Evolutionary conservation across 139 green algal genomes (phyloP).

Genomic region (Diplosphaera chodatii): DNA sequence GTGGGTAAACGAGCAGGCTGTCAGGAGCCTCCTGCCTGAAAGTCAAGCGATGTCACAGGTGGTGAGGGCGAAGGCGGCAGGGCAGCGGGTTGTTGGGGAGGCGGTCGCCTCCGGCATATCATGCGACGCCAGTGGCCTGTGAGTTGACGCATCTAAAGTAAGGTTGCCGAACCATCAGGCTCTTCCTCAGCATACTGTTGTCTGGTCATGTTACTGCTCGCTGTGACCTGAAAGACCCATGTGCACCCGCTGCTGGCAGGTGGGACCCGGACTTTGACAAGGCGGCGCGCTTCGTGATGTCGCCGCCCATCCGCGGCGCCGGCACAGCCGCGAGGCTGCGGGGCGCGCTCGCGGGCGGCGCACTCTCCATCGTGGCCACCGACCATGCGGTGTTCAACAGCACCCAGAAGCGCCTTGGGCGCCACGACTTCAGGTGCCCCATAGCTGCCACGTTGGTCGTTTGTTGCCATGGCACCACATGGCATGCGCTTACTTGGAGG

Average conservation of each 20-base stretch:
- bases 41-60: too few relatives aligned
- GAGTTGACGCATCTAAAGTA: neutral
- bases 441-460: neutral
- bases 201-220: too few relatives aligned
- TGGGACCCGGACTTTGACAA: slow-evolving; percentile 17
- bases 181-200: too few relatives aligned
- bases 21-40: too few relatives aligned
- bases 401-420: slow-evolving; percentile 80
- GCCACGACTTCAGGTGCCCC: slow-evolving; percentile 84
- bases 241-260: neutral
- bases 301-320: slow-evolving; percentile 72
- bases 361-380: slow-evolving; percentile 64
- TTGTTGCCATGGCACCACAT: neutral
- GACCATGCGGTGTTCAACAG: slow-evolving; percentile 92
- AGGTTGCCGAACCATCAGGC: too few relatives aligned
- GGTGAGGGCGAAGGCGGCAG: slow-evolving; percentile 4
- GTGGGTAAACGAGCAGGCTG: too few relatives aligned
- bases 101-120: slow-evolving; percentile 58
- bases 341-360: slow-evolving; percentile 30
- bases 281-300: slow-evolving; percentile 85
- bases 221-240: neutral
- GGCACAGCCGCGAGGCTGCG: slow-evolving; percentile 6
- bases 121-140: neutral
- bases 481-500: too few relatives aligned
- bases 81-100: slow-evolving; percentile 74